phyloP scores from a whole-genome alignment of 2,329 filamentous ascomycete genomes.

The Cercospora nicotianae region DNA sequence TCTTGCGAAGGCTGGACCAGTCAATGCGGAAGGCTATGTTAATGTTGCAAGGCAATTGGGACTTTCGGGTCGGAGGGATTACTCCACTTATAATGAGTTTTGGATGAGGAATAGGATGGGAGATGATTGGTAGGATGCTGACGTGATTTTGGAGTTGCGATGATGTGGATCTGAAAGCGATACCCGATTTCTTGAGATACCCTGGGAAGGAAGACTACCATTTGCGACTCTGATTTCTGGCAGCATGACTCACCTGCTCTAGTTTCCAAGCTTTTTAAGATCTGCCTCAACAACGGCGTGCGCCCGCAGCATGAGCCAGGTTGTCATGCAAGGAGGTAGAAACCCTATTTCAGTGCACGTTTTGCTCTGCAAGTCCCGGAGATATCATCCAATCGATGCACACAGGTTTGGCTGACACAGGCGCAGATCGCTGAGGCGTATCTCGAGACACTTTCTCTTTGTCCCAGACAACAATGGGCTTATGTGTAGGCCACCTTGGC shows the following conservation, averaged over 20 bases:
- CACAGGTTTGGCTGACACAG: too few relatives aligned
- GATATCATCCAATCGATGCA: neutral
- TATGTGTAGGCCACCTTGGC: neutral
- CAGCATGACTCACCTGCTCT: neutral
- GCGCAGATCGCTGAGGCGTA: neutral
- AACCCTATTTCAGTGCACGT: neutral
- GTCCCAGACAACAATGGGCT: neutral
- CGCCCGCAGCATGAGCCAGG: neutral
- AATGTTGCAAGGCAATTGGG: constrained; percentile 38
- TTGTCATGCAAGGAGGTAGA: neutral
- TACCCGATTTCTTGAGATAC: neutral
- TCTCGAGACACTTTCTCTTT: neutral
- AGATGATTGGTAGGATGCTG: neutral
- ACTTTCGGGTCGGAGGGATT: constrained; percentile 33
- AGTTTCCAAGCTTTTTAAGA: neutral
- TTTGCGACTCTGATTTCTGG: neutral
- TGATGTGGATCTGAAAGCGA: neutral
- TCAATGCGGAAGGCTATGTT: constrained; percentile 37
- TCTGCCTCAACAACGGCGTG: neutral
- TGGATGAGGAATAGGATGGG: constrained; percentile 25
- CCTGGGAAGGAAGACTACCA: neutral
- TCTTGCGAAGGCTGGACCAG: constrained; percentile 26
- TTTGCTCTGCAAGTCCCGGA: too few relatives aligned
- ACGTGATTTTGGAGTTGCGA: neutral
- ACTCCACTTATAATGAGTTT: constrained; percentile 35